Evolutionary conservation across 164 flowering plant genomes (phyloP), one percentile per base, ranked within the genome.

Genomic region (Echeveria elegans): DNA sequence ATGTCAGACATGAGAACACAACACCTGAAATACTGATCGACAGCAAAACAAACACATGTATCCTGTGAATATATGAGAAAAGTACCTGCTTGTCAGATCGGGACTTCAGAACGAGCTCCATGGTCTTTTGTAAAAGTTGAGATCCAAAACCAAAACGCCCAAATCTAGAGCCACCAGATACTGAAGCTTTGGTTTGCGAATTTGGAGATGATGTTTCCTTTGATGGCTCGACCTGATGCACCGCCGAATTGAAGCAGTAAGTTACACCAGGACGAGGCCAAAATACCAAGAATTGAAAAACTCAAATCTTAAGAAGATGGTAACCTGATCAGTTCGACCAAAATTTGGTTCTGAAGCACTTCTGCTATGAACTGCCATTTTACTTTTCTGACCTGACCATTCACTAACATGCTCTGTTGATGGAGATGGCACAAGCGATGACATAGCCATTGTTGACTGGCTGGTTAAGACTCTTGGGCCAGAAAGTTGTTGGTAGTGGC

Each of bases 321-420:
- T 60, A 24, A 24, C 31, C 36, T 28, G 31, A 60, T 60, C 31
- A 64, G 73, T 85, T 80, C 90, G 80, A 68, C 95, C 88, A 76
- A 94, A 80, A 68, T 91, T 88, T 50, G 99, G 99, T n/a, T n/a
- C n/a, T n/a, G n/a, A n/a, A n/a, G n/a, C n/a, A n/a, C n/a, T n/a
- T n/a, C n/a, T n/a, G n/a, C 81, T 94, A 97, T 21, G 99, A 78
- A 73, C 74, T 58, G 78, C 66, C 84, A 68, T 78, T 77, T 72
- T 79, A 74, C 67, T 81, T 48, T 72, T 72, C 73, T 77, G 88
- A 68, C 79, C 81, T 10, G 80, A 65, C 96, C 87, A 82, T 40
- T 81, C 87, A 78, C 75, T 87, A 56, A 88, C 79, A 23, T 87
- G 92, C 70, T 93, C 98, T 92, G 83, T 83, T 14, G 96, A 87